These are phyloP conservation scores for Acacia acuminata DNA, from an alignment of 306 rosid species.

Conservation along the genomic window DNA sequence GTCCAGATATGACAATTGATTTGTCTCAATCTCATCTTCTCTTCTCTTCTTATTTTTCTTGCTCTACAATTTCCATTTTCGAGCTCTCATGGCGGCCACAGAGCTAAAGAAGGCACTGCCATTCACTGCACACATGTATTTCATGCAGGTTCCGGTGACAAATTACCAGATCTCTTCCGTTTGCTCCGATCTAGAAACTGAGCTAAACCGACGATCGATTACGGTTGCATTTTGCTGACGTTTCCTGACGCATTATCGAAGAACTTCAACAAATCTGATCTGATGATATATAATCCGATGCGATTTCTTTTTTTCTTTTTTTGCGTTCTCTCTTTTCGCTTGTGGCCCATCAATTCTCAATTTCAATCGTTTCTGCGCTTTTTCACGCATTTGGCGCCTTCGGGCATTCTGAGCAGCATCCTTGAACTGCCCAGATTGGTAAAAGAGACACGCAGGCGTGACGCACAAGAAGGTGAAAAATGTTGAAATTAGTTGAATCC, in stretches of 20 bases:
- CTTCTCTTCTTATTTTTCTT: background rate
- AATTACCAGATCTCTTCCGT: background rate
- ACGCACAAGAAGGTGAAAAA: background rate
- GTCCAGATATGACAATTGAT: background rate
- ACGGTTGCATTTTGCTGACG: background rate
- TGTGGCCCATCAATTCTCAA: background rate
- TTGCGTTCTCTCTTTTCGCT: background rate
- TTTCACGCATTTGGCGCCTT: background rate
- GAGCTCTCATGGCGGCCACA: background rate
- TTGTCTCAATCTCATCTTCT: background rate
- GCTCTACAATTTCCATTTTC: background rate
- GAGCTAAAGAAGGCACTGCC: background rate
- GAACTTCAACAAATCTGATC: background rate
- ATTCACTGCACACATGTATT: background rate
- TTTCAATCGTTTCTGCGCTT: background rate
- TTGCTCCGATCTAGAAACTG: background rate
- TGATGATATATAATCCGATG: background rate
- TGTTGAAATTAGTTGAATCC: background rate
- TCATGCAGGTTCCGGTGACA: constrained; percentile 11
- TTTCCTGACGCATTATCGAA: background rate
- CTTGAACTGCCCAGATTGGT: constrained; percentile 19
- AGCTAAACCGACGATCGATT: background rate
- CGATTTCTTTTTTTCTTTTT: background rate
- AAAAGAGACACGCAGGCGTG: background rate
- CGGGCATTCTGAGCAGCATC: background rate